Conservation (phyloP, 2,329 filamentous ascomycete genomes). For the Paramyrothecium sp. region DNA sequence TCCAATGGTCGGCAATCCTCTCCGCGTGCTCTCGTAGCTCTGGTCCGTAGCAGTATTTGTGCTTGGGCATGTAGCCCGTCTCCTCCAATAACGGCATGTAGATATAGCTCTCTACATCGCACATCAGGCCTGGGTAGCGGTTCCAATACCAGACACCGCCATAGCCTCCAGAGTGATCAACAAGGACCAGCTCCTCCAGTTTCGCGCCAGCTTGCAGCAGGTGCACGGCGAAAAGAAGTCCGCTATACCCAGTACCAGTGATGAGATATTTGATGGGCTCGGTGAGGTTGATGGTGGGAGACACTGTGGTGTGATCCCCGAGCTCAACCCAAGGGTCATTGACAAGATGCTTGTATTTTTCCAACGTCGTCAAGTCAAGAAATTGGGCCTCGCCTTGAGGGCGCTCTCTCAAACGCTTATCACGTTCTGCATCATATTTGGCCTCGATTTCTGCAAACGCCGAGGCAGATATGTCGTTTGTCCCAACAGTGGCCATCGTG, state of each 20-base stretch:
- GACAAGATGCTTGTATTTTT: slow-evolving; percentile 19
- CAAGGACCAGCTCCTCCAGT: slow-evolving; percentile 34
- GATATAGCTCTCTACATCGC: slow-evolving; percentile 59
- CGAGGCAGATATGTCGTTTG: neutral
- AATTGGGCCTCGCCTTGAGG: slow-evolving; percentile 31
- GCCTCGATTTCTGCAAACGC: neutral
- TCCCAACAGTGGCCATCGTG: neutral
- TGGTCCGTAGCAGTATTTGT: slow-evolving; percentile 41
- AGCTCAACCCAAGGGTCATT: slow-evolving; percentile 35
- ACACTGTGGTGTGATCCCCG: slow-evolving; percentile 22
- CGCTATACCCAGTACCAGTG: slow-evolving; percentile 33
- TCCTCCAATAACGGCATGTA: slow-evolving; percentile 62
- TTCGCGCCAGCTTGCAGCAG: slow-evolving; percentile 19
- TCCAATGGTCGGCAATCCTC: slow-evolving; percentile 38
- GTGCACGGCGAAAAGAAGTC: slow-evolving; percentile 26
- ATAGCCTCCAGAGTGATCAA: slow-evolving; percentile 35
- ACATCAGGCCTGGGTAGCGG: slow-evolving; percentile 47
- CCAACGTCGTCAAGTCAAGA: slow-evolving; percentile 20
- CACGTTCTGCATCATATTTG: slow-evolving; percentile 32
- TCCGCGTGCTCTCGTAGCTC: slow-evolving; percentile 43
- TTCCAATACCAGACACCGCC: slow-evolving; percentile 55
- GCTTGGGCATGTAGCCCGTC: slow-evolving; percentile 55
- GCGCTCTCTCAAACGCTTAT: slow-evolving; percentile 24
- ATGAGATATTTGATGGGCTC: slow-evolving; percentile 17
- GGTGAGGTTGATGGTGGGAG: slow-evolving; percentile 17